Percentiles rank a stretch among this genome's conserved stretches.
Evolutionary conservation across 345 rosid genomes (phyloP).

Genomic region (Murraya koenigii): DNA sequence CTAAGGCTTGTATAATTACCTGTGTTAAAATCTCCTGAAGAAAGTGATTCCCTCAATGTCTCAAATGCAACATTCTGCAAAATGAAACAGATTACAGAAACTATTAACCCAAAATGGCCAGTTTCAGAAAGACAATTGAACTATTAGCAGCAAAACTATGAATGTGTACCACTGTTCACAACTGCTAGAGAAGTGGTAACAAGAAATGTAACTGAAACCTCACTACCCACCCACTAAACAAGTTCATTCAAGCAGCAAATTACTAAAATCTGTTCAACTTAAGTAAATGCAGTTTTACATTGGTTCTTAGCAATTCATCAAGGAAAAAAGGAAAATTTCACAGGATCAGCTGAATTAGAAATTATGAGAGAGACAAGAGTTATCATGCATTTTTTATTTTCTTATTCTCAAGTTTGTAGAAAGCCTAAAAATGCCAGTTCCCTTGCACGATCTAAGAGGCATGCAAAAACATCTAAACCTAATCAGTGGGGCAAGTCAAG

Average conservation of each 20-base stretch:
- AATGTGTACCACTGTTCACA: neutral
- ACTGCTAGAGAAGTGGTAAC: neutral
- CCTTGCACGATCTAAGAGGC: neutral
- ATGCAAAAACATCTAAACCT: neutral
- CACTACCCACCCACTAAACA: neutral
- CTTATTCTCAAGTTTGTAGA: neutral
- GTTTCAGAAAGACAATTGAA: neutral
- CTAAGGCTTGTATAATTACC: conserved; percentile 35
- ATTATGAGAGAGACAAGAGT: neutral
- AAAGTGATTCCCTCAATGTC: conserved; percentile 53
- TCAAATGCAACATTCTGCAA: conserved; percentile 80
- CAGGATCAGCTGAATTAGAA: neutral
- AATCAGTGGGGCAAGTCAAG: neutral
- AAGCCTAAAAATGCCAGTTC: neutral
- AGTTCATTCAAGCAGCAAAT: neutral
- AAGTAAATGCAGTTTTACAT: neutral
- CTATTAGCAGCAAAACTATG: neutral
- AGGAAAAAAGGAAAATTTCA: neutral
- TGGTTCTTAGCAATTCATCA: neutral
- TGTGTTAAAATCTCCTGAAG: conserved; percentile 38
- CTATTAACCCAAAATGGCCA: neutral
- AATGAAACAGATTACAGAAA: conserved; percentile 18
- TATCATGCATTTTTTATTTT: neutral
- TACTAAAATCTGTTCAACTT: neutral
- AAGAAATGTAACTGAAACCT: neutral